phyloP scores from a whole-genome alignment of 495 filamentous ascomycete genomes.

The Penicillium ochrochloron region DNA sequence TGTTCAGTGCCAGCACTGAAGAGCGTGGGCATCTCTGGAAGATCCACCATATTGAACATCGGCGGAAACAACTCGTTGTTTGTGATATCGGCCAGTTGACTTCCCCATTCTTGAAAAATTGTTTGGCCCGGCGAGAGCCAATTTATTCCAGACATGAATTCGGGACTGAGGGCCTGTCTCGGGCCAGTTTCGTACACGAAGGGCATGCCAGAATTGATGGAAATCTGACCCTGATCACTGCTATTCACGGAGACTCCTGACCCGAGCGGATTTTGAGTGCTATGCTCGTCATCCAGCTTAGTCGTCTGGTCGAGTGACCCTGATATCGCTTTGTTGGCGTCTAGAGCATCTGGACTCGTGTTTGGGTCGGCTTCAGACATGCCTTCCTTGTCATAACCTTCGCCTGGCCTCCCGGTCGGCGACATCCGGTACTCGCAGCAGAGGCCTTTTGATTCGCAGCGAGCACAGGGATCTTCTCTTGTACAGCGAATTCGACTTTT shows the following conservation, averaged over 20 bases:
- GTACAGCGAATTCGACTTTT: conserved; percentile 8
- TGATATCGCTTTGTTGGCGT: background rate
- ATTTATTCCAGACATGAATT: background rate
- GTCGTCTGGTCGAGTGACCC: background rate
- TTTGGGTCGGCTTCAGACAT: background rate
- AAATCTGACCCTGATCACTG: background rate
- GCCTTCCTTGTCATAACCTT: background rate
- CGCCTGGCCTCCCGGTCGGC: background rate
- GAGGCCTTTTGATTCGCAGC: conserved; percentile 2
- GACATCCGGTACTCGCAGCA: background rate
- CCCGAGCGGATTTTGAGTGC: background rate
- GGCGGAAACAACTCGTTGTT: conserved; percentile 1
- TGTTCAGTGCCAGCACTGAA: conserved; percentile 1
- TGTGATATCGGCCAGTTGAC: conserved; percentile 9
- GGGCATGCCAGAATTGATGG: background rate
- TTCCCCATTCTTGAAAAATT: conserved; percentile 13
- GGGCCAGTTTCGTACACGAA: background rate
- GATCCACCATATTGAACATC: conserved; percentile 4
- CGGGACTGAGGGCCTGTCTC: background rate
- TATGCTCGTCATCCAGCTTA: background rate
- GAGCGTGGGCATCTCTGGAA: conserved; percentile 1
- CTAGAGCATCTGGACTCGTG: background rate
- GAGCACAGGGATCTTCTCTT: conserved; percentile 7
- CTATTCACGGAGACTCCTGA: background rate
- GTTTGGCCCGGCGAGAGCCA: conserved; percentile 10